Evolutionary conservation across 768 basidiomycete genomes (phyloP), one percentile per base, ranked within the genome.

Genomic region (Porphyrellus cyaneotinctus): DNA sequence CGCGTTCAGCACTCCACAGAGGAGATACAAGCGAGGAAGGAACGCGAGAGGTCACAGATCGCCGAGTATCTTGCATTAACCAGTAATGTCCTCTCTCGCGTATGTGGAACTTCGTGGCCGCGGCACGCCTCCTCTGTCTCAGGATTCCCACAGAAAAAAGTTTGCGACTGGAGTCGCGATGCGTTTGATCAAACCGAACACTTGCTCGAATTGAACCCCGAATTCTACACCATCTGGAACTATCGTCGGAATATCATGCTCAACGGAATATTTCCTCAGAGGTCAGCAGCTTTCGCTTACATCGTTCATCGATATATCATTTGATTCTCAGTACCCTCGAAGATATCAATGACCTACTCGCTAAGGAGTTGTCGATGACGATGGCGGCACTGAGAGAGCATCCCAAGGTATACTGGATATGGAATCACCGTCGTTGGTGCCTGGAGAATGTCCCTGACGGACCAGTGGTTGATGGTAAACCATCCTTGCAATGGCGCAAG

Each of bases 341-440:
- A 51, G 77, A 84, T 41, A 74, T 84, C 32, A 85, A 92, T 47
- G 67, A 76, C 11, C 44, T 87, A 17, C 78, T 98, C 6, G 71
- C 80, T 3, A 75, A 80, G 36, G 97, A 99, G 52, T 72, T 99
- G 26, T 71, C 78, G 2, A 79, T 94, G 74, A 97, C 95, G 0
- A 90, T 86, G 66, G 72, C 76, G 5, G 84, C 88, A 7, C 78
- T 99, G 39, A 87, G 89, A 62, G 75, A 79, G 10, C 83, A 95
- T 64, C 97, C 97, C 14, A 99, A 98, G 66, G 86, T 97, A 18
- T 99, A 99, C 67, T 93, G 91, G 87, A 93, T 98, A 60, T 99
- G 97, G 97, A 97, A 94, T 65, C 94, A 99, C 63, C 83, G 97
- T 35, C 77, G 85, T 61, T 98, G 97, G 97, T 95, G 95, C 64